Percentiles rank a stretch among this genome's conserved stretches.
phyloP scores from a whole-genome alignment of 768 basidiomycete species.

The Dacryopinax spathularia region DNA sequence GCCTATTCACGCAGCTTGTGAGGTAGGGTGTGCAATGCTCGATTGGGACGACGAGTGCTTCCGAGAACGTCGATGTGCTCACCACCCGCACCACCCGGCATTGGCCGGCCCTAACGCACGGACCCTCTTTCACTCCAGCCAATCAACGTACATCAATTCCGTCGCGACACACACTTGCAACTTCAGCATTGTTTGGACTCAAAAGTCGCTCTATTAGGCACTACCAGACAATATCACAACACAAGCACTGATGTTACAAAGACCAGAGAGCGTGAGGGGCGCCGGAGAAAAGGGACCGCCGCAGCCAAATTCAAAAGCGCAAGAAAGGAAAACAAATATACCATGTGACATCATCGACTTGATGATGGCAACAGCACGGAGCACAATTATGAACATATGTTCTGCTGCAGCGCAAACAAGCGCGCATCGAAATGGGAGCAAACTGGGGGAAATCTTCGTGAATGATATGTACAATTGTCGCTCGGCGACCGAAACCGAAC shows the following conservation, averaged over 20 bases:
- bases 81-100: not conserved
- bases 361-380: not conserved
- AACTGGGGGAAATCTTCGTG: not conserved
- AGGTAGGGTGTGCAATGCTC: not conserved
- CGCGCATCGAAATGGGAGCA: not conserved
- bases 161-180: not conserved
- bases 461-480: not conserved
- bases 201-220: not conserved
- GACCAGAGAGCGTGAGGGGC: not conserved
- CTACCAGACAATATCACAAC: slow-evolving; percentile 3
- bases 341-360: not conserved
- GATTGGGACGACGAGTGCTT: not conserved
- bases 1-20: not conserved
- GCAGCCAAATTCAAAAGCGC: not conserved
- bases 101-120: slow-evolving; percentile 1
- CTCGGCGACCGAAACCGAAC: not conserved
- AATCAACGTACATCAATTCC: not conserved
- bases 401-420: not conserved
- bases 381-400: not conserved
- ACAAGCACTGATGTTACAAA: not conserved
- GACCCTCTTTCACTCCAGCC: not conserved
- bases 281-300: not conserved
- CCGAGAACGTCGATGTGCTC: not conserved
- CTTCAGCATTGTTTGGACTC: not conserved
- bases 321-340: not conserved